A percentile compares a stretch with the other conserved stretches of the same genome.
These are phyloP conservation scores for Marasmius oreades DNA, from an alignment of 1,284 basidiomycete genomes.

Conservation along the genomic window DNA sequence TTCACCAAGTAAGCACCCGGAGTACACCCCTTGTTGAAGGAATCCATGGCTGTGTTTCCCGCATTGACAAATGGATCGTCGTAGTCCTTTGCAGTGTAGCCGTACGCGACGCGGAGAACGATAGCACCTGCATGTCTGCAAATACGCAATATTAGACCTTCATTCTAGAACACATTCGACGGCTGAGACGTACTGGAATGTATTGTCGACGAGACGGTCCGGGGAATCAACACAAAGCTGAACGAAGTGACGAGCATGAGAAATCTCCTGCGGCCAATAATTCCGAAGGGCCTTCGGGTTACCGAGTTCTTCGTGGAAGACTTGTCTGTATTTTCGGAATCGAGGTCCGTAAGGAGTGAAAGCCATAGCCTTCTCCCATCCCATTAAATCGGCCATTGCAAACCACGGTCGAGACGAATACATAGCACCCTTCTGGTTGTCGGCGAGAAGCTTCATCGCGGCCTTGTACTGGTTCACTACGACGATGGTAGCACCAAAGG, in stretches of 20 bases:
- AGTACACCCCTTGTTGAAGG: conserved; percentile 22
- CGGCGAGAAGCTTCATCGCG: conserved; percentile 2
- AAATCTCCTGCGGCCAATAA: conserved; percentile 10
- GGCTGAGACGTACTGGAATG: conserved; percentile 7
- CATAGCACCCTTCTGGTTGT: neutral
- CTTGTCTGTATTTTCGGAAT: conserved; percentile 10
- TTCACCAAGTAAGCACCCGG: conserved; percentile 30
- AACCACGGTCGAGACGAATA: conserved; percentile 8
- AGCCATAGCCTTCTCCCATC: conserved; percentile 11
- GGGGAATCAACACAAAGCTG: conserved; percentile 2
- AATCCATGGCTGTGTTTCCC: conserved; percentile 26
- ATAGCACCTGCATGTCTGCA: conserved; percentile 24
- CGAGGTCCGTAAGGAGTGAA: conserved; percentile 10
- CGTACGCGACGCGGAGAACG: conserved; percentile 31
- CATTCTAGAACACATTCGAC: neutral
- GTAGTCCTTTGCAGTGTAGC: conserved; percentile 28
- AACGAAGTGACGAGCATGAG: conserved; percentile 8
- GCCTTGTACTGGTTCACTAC: conserved; percentile 6
- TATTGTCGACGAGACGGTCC: conserved; percentile 6
- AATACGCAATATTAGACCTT: neutral
- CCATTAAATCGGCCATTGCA: conserved; percentile 11
- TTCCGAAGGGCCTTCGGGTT: neutral
- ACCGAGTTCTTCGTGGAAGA: conserved; percentile 12
- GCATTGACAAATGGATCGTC: conserved; percentile 28
- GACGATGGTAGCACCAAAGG: conserved; percentile 8